Conservation (phyloP, 257 asterid genomes). For the Craterostigma plantagineum region DNA sequence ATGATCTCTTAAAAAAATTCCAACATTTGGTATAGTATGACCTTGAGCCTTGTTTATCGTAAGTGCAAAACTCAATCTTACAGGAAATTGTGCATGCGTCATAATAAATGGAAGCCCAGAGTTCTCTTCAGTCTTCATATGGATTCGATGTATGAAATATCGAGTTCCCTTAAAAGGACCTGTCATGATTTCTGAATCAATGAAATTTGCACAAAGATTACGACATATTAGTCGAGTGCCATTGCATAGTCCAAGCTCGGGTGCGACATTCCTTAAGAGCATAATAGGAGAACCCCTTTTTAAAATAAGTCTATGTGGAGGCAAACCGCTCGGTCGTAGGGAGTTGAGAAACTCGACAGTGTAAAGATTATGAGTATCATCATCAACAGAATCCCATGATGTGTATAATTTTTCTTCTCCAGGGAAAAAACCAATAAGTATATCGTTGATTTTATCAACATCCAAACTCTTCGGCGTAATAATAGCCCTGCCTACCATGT, state of each 20-base stretch:
- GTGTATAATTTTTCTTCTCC: not conserved
- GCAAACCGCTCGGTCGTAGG: not conserved
- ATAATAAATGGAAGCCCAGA: not conserved
- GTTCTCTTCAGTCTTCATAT: not conserved
- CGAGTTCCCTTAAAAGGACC: not conserved
- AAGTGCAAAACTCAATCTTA: not conserved
- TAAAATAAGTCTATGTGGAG: not conserved
- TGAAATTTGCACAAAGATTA: not conserved
- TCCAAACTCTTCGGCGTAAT: not conserved
- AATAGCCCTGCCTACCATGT: not conserved
- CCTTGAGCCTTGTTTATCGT: conserved; percentile 3
- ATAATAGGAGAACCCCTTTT: too few relatives aligned
- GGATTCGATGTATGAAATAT: not conserved
- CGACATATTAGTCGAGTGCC: not conserved
- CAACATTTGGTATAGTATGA: not conserved
- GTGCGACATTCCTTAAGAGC: not conserved
- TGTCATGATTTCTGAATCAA: not conserved
- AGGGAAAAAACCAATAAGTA: not conserved
- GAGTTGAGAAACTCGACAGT: not conserved
- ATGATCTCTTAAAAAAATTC: not conserved
- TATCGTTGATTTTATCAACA: not conserved
- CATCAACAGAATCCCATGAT: not conserved
- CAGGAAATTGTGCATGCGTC: not conserved
- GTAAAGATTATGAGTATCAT: not conserved
- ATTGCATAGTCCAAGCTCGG: not conserved